phyloP scores from a whole-genome alignment of 768 basidiomycete species.

The Amanita exitialis region DNA sequence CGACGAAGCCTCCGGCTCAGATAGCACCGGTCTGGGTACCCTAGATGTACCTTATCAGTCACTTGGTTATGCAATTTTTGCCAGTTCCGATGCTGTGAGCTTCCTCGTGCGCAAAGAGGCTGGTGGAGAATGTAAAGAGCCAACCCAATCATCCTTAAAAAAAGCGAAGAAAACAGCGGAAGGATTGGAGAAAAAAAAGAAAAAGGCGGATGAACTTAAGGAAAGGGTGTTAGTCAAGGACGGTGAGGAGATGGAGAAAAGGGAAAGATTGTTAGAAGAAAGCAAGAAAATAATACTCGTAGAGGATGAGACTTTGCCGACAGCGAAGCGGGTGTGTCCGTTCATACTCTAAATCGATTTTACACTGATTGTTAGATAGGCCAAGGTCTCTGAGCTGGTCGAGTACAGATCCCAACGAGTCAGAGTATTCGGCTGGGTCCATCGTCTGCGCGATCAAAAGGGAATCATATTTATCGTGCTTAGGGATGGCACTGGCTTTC shows the following conservation, averaged over 20 bases:
- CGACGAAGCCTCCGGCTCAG: slow-evolving; percentile 72
- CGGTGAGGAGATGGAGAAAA: slow-evolving; percentile 57
- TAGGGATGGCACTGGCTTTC: slow-evolving; percentile 91
- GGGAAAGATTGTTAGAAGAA: slow-evolving; percentile 73
- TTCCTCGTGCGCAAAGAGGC: slow-evolving; percentile 66
- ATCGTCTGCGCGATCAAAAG: slow-evolving; percentile 86
- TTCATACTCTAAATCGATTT: background rate
- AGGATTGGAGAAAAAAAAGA: slow-evolving; percentile 80
- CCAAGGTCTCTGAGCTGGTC: slow-evolving; percentile 58
- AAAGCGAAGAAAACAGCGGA: slow-evolving; percentile 89
- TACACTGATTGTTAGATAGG: slow-evolving; percentile 24
- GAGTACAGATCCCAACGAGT: slow-evolving; percentile 63
- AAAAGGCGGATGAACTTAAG: slow-evolving; percentile 70
- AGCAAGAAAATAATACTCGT: slow-evolving; percentile 77
- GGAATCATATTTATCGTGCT: slow-evolving; percentile 89
- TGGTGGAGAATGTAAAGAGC: slow-evolving; percentile 58
- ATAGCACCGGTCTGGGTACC: slow-evolving; percentile 66
- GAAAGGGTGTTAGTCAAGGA: slow-evolving; percentile 61
- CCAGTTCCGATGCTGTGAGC: slow-evolving; percentile 32
- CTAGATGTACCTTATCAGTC: slow-evolving; percentile 73
- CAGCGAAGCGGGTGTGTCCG: slow-evolving; percentile 48
- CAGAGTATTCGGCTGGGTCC: slow-evolving; percentile 91
- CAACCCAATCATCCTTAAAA: slow-evolving; percentile 80
- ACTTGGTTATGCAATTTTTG: slow-evolving; percentile 71
- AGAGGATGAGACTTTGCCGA: slow-evolving; percentile 64